Evolutionary conservation across 306 rosid species (phyloP).

Genomic region (Vigna radiata): DNA sequence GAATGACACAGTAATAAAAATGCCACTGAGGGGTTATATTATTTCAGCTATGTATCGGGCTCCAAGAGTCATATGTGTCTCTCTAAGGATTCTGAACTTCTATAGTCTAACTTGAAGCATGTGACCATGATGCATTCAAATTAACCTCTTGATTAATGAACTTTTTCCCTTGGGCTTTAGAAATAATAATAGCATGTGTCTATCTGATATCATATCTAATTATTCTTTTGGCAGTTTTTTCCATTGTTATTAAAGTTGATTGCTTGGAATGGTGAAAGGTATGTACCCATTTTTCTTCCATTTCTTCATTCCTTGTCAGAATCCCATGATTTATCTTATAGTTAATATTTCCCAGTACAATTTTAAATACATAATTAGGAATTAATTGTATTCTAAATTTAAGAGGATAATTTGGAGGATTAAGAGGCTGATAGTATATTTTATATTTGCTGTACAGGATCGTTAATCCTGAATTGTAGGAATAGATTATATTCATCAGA

Average conservation of each 20-base stretch:
- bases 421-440: too few species aligned
- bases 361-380: too few species aligned
- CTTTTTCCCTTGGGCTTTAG: constrained; percentile 18
- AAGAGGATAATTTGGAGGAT: too few species aligned
- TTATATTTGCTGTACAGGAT: too few species aligned
- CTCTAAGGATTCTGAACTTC: constrained; percentile 8
- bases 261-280: constrained; percentile 95
- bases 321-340: too few species aligned
- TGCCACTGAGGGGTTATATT: constrained; percentile 5
- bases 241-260: constrained; percentile 92
- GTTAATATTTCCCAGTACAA: too few species aligned
- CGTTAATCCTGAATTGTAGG: too few species aligned
- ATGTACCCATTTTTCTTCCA: constrained; percentile 26
- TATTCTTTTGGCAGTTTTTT: constrained; percentile 75
- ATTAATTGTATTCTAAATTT: too few species aligned
- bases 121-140: constrained; percentile 10
- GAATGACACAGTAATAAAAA: constrained; percentile 2
- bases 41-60: not conserved
- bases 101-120: constrained; percentile 1
- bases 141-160: constrained; percentile 26
- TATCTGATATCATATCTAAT: constrained; percentile 44
- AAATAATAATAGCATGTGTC: not conserved
- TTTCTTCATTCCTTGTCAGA: not conserved
- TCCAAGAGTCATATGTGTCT: constrained; percentile 14
- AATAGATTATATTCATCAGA: too few species aligned